Conservation (phyloP, 139 green algal genomes). For the Haematococcus lacustris region DNA sequence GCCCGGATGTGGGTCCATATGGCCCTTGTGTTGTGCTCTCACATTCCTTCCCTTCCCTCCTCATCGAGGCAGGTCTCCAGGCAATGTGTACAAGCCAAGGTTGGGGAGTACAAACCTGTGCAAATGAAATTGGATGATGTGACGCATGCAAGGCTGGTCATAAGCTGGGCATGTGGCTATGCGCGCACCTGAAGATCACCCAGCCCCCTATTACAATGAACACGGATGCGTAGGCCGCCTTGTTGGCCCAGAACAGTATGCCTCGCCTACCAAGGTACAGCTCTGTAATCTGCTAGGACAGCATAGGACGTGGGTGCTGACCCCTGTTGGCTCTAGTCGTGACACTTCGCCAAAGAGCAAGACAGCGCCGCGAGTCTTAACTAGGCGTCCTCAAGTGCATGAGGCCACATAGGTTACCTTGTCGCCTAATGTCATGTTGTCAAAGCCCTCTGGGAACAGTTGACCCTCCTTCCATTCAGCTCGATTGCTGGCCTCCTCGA, state of each 20-base stretch:
- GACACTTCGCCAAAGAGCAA: too few species aligned
- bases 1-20: too few species aligned
- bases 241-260: constrained; percentile 67
- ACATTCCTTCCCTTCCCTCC: too few species aligned
- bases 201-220: constrained; percentile 52
- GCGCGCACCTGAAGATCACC: constrained; percentile 76
- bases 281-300: constrained; percentile 24
- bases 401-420: constrained; percentile 32
- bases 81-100: constrained; percentile 70
- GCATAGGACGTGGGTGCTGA: too few species aligned
- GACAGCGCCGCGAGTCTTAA: too few species aligned
- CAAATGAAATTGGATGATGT: too few species aligned
- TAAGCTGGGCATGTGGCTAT: too few species aligned
- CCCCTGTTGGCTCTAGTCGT: too few species aligned
- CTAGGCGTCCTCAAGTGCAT: too few species aligned
- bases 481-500: too few species aligned
- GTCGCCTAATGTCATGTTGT: constrained; percentile 44
- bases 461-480: constrained; percentile 59
- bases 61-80: constrained; percentile 56
- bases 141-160: too few species aligned
- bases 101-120: constrained; percentile 61
- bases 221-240: constrained; percentile 32
- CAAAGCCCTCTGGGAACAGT: constrained; percentile 74
- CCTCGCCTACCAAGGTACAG: constrained; percentile 69
- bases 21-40: too few species aligned